Base-by-base conservation (phyloP, 2,329 filamentous ascomycete species). In the Cordyceps fumosorosea region DNA sequence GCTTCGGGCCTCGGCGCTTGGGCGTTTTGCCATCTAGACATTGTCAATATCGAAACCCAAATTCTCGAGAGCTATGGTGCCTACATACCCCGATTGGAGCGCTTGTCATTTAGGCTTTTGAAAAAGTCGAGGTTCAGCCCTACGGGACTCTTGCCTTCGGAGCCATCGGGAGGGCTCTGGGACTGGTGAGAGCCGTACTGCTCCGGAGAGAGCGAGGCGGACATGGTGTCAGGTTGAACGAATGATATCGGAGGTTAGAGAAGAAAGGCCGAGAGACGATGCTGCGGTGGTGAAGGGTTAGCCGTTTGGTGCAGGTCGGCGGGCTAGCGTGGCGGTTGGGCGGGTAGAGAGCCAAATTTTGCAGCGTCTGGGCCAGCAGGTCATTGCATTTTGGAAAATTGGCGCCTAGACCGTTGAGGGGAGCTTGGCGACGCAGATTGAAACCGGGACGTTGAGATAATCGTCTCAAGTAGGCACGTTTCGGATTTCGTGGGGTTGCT, bases 1-100 rank as follows among this genome's bases (percentile, higher is more conserved):
- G 95, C 74, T 98, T 98, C 0, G 95, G 95, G 1, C 95, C 95
- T 74, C 95, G 86, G 67, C 91, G 86, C 77, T 98, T 99, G 3
- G 91, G 86, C 10, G 89, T 82, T 70, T 95, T 89, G 52, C 91
- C 93, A 79, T 96, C 93, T 89, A 69, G 56, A 44, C 18, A 18
- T 29, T 57, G 22, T 60, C 22, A 60, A 40, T 8, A 48, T 34
- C n/a, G 18, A 29, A 34, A 8, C 14, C 26, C 12, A 22, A 24
- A 20, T 3, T 16, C 20, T n/a, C 48, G n/a, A 2, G 47, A 29
- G 16, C 3, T 6, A 20, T 7, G 24, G 24, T 12, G 32, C 50
- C 29, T 12, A 44, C 66, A 69, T 75, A 91, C 89, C 89, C 81
- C 89, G 82, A n/a, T 89, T 91, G 14, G 83, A 84, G 71, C 87